Percentiles rank a stretch among this genome's conserved stretches.
phyloP scores from a whole-genome alignment of 1,139 yeast genomes.

The Candida sp. region DNA sequence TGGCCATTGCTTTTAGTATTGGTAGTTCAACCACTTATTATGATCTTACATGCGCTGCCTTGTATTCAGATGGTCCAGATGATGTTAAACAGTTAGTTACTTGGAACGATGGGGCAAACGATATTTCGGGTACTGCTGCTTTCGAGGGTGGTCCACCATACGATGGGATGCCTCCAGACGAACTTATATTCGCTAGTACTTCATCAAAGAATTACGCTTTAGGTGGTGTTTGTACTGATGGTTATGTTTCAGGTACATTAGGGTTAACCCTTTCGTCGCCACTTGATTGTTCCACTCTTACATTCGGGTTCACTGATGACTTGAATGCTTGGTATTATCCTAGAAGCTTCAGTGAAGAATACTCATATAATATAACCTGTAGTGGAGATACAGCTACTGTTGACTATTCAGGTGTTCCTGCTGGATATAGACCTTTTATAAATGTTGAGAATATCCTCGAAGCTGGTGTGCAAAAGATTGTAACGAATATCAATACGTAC shows the following conservation, averaged over 20 bases:
- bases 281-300: slow-evolving; percentile 17
- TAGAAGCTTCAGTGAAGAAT: slow-evolving; percentile 2
- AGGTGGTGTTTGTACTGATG: slow-evolving; percentile 13
- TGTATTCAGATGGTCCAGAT: slow-evolving; percentile 15
- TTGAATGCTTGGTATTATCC: slow-evolving; percentile 19
- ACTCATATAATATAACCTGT: slow-evolving; percentile 13
- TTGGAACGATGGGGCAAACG: slow-evolving; percentile 24
- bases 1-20: slow-evolving; percentile 21
- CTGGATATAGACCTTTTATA: slow-evolving; percentile 27
- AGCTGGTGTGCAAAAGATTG: neutral
- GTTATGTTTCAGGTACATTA: slow-evolving; percentile 16
- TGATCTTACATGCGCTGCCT: slow-evolving; percentile 14
- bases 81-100: slow-evolving; percentile 16
- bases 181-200: slow-evolving; percentile 5
- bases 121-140: slow-evolving; percentile 12
- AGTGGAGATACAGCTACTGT: slow-evolving; percentile 8
- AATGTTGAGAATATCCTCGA: slow-evolving; percentile 7
- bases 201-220: slow-evolving; percentile 1
- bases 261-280: slow-evolving; percentile 9
- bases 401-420: slow-evolving; percentile 19
- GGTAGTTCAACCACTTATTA: slow-evolving; percentile 15
- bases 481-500: slow-evolving; percentile 6
- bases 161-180: neutral
- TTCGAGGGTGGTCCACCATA: slow-evolving; percentile 10
- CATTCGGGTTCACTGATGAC: slow-evolving; percentile 15